A percentile compares a stretch with the other conserved stretches of the same genome.
These are phyloP conservation scores for Diplotaxis tenuifolia DNA, from an alignment of 345 rosid genomes.

Conservation along the genomic window DNA sequence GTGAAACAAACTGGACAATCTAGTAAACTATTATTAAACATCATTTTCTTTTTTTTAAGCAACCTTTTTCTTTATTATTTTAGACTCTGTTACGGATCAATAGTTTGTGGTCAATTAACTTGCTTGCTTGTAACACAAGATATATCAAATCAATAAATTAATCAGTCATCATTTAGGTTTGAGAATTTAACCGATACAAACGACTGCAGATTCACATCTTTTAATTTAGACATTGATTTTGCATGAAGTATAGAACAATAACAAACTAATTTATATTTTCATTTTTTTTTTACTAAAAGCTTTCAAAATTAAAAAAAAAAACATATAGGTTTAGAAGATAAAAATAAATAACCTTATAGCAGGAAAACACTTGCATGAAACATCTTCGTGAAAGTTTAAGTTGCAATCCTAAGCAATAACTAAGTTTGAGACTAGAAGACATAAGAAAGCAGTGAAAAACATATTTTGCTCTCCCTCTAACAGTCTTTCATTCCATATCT, in stretches of 20 bases:
- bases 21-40: too few relatives aligned
- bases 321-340: too few relatives aligned
- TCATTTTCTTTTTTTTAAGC: neutral
- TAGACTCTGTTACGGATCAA: neutral
- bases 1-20: neutral
- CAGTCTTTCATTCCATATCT: too few relatives aligned
- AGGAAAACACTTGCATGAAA: too few relatives aligned
- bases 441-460: too few relatives aligned
- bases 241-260: neutral
- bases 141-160: neutral
- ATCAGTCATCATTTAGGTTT: neutral
- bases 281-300: neutral
- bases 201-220: neutral
- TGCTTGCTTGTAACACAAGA: neutral
- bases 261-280: neutral
- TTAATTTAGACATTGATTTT: neutral
- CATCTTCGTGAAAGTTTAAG: too few relatives aligned
- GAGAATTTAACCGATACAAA: neutral
- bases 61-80: neutral
- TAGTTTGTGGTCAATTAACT: neutral
- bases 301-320: too few relatives aligned
- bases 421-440: too few relatives aligned
- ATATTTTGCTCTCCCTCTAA: too few relatives aligned
- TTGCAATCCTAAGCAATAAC: too few relatives aligned
- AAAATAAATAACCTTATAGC: too few relatives aligned